phyloP scores from a whole-genome alignment of 441 rosid species.

The Mallotus japonicus region DNA sequence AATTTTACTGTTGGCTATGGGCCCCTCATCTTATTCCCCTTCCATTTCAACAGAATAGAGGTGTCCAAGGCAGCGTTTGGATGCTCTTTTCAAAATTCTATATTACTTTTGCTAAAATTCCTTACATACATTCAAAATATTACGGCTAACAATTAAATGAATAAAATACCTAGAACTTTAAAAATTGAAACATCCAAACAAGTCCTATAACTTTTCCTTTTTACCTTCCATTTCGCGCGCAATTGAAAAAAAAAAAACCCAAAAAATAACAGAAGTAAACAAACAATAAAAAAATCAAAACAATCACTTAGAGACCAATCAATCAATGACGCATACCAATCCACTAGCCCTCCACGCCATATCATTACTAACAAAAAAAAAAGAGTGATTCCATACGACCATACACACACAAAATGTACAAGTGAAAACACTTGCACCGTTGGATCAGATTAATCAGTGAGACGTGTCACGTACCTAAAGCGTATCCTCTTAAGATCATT shows the following conservation, averaged over 20 bases:
- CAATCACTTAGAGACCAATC: constrained; percentile 15
- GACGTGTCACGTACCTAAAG: constrained; percentile 52
- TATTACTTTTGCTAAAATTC: too few relatives aligned
- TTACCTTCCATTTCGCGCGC: neutral
- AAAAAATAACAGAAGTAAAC: neutral
- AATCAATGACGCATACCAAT: constrained; percentile 21
- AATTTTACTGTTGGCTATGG: constrained; percentile 43
- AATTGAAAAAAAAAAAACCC: neutral
- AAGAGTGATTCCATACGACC: neutral
- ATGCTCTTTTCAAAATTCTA: neutral
- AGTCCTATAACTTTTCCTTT: neutral
- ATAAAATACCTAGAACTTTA: too few relatives aligned
- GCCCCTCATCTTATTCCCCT: constrained; percentile 30
- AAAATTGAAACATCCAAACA: constrained; percentile 3
- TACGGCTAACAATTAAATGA: too few relatives aligned
- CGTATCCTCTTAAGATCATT: constrained; percentile 89
- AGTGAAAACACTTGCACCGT: constrained; percentile 20
- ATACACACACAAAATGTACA: neutral
- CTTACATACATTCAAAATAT: too few relatives aligned
- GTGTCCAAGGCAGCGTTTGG: constrained; percentile 27
- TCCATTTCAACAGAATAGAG: constrained; percentile 4
- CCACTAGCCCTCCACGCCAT: neutral
- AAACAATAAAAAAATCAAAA: neutral
- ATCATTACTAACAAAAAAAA: too few relatives aligned
- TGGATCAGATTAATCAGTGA: constrained; percentile 19